Base-by-base conservation (phyloP, 2,329 filamentous ascomycete species). In the Boeremia lycopersici region DNA sequence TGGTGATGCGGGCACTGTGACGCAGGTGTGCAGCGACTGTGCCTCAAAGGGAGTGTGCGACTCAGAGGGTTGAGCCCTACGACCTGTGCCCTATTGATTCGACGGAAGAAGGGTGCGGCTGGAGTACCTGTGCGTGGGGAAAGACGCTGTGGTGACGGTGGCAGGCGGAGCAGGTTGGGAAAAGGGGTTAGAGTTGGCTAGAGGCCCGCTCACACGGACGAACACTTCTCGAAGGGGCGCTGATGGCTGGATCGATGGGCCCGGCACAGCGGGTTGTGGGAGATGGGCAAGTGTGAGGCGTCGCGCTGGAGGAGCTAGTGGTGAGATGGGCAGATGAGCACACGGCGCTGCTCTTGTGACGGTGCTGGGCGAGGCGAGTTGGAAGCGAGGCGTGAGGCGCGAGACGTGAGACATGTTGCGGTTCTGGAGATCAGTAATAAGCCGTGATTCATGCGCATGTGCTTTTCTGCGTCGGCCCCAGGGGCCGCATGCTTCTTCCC, bases 211-310 rank as follows among this genome's bases (percentile, higher is more conserved):
- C 50, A 42, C 36, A 42, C 52, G 52, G 52, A 23, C 46, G 52
- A 55, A 55, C 52, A 49, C 52, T 46, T 50, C 52, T 46, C 30
- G 35, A 55, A 38, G 33, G 5, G 45, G 52, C 19, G n/a, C 35
- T 5, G 51, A 48, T 33, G 33, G 50, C 13, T 48, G 30, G 19
- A 26, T 29, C 19, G 17, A 38, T 19, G 44, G 43, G 19, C 23
- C 44, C 51, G 51, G 44, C 39, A 40, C 39, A 23, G 39, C 33
- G 51, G 51, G 44, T 33, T 23, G n/a, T 45, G 51, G 51, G 39
- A 48, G 23, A 30, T 45, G 34, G 49, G 34, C 34, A 34, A 48
- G 19, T 45, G 51, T 48, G 51, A 54, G 51, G 51, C 51, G 51
- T 44, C 29, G 44, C 11, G 42, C 2, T 15, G 25, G 8, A 7